Percentiles rank a stretch among this genome's conserved stretches.
phyloP scores from a whole-genome alignment of 805 yeast genomes.

The Candida jianshihensis region DNA sequence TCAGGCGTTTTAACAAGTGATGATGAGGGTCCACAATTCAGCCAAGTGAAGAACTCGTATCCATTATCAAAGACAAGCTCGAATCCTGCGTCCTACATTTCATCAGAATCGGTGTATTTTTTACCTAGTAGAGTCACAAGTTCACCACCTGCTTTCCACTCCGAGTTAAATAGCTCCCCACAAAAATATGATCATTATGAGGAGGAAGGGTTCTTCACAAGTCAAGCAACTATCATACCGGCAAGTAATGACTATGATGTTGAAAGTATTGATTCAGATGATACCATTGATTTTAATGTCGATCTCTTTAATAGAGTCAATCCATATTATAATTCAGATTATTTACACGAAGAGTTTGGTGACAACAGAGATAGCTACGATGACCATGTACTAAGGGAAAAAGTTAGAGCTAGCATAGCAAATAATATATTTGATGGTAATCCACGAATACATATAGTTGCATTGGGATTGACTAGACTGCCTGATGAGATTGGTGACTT shows the following conservation, averaged over 20 bases:
- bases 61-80: slow-evolving; percentile 12
- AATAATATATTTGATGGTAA: slow-evolving; percentile 40
- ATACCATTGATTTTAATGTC: slow-evolving; percentile 20
- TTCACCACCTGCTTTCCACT: slow-evolving; percentile 16
- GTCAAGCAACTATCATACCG: slow-evolving; percentile 18
- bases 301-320: slow-evolving; percentile 15
- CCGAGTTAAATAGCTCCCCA: slow-evolving; percentile 13
- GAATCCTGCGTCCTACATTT: slow-evolving; percentile 11
- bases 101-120: slow-evolving; percentile 19
- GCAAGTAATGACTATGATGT: slow-evolving; percentile 1
- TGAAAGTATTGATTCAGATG: slow-evolving; percentile 12
- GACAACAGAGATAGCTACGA: slow-evolving; percentile 16
- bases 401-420: slow-evolving; percentile 36
- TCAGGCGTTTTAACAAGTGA: slow-evolving; percentile 14
- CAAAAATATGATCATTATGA: slow-evolving; percentile 4
- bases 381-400: slow-evolving; percentile 10
- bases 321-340: slow-evolving; percentile 20
- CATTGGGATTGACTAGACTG: slow-evolving; percentile 37
- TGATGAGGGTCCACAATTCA: slow-evolving; percentile 2
- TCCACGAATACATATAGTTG: slow-evolving; percentile 40
- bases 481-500: slow-evolving; percentile 57
- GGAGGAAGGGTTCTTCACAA: slow-evolving; percentile 6
- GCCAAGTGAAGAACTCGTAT: not conserved
- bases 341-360: slow-evolving; percentile 10
- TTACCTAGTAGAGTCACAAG: slow-evolving; percentile 16